Evolutionary conservation across 495 filamentous ascomycete species (phyloP).

Genomic region (Glonium stellatum): DNA sequence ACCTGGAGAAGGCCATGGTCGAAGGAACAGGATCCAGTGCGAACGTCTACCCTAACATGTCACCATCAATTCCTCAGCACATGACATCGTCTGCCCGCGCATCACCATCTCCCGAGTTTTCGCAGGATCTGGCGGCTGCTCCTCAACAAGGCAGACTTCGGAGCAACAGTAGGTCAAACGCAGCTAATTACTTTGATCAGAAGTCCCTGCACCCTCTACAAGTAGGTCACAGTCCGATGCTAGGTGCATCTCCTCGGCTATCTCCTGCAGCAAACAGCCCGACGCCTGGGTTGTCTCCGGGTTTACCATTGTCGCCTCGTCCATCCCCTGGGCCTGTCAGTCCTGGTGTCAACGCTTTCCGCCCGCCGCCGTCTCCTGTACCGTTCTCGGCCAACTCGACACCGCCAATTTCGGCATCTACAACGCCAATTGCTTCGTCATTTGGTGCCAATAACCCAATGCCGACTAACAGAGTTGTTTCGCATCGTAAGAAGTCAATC

Average conservation of each 20-base stretch:
- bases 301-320: conserved; percentile 24
- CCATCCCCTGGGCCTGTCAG: conserved; percentile 22
- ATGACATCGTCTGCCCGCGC: conserved; percentile 12
- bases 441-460: conserved; percentile 21
- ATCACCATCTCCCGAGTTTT: conserved; percentile 10
- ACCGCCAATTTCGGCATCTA: conserved; percentile 44
- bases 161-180: conserved; percentile 28
- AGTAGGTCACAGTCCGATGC: conserved; percentile 15
- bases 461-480: conserved; percentile 33
- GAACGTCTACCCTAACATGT: conserved; percentile 15
- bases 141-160: conserved; percentile 22
- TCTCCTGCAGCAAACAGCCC: conserved; percentile 20
- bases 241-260: conserved; percentile 13
- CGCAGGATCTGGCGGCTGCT: conserved; percentile 2
- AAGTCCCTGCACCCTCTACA: conserved; percentile 30
- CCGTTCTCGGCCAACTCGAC: conserved; percentile 53
- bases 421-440: conserved; percentile 30
- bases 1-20: conserved; percentile 36
- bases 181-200: conserved; percentile 32
- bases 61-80: conserved; percentile 28
- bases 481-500: conserved; percentile 54
- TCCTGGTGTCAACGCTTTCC: conserved; percentile 16
- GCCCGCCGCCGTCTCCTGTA: conserved; percentile 32
- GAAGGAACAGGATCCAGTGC: conserved; percentile 30
- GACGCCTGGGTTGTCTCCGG: conserved; percentile 11